phyloP scores from a whole-genome alignment of 192 early-diverging fungal species.

The Umbelopsis ramanniana region DNA sequence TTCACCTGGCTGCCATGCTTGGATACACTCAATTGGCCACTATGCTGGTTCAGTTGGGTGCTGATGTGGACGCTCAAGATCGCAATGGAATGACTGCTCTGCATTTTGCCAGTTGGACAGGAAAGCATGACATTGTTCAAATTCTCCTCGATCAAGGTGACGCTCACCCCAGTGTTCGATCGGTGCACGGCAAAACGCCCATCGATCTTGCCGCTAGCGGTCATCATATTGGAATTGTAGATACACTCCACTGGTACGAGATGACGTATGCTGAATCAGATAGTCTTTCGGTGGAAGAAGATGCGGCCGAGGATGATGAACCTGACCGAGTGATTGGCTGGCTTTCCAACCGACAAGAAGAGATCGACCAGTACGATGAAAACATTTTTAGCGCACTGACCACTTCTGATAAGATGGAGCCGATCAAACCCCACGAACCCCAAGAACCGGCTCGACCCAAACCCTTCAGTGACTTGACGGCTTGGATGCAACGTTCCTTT shows the following conservation, averaged over 20 bases:
- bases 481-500: constrained; percentile 14
- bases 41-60: constrained; percentile 45
- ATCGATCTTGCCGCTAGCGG: neutral
- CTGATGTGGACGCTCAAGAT: constrained; percentile 57
- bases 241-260: neutral
- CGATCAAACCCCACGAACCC: constrained; percentile 17
- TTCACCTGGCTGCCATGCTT: constrained; percentile 68
- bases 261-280: neutral
- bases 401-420: neutral
- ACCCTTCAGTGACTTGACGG: neutral
- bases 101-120: constrained; percentile 69
- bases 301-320: neutral
- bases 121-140: constrained; percentile 51
- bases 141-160: constrained; percentile 57
- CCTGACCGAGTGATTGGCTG: neutral
- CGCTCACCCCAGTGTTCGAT: constrained; percentile 13
- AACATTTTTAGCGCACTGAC: neutral
- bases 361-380: neutral
- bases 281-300: neutral
- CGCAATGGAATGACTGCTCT: constrained; percentile 71
- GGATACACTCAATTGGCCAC: constrained; percentile 54
- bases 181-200: neutral
- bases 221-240: neutral
- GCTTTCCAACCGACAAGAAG: neutral
- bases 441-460: constrained; percentile 6